Evolutionary conservation across 2,329 filamentous ascomycete genomes (phyloP), one percentile per base, ranked within the genome.

Genomic region (Myriosclerotinia curreyana): DNA sequence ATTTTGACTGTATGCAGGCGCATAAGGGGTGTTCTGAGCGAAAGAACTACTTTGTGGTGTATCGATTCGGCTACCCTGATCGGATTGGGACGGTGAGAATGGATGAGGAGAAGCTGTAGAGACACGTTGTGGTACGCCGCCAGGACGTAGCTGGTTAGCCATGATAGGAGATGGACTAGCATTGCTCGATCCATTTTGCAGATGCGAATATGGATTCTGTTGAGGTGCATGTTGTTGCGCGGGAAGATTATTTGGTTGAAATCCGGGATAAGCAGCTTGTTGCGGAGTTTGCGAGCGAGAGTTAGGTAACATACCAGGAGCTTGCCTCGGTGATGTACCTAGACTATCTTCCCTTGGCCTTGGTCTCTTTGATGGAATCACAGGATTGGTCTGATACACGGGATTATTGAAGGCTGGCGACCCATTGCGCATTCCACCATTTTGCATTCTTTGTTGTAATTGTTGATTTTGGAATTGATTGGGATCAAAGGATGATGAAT

Each of bases 251-350:
- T 83, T 84, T 66, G 82, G 83, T 74, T 88, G 90, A 76, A 88
- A 94, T 69, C 86, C 86, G 36, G 87, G 81, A 71, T 88, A 93
- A 60, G 83, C 83, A 60, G 38, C 49, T 74, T 94, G 91, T 72
- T 92, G 90, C 42, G 94, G 94, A 38, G 94, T 98, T 75, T 96
- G 93, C 71, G 94, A 94, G 77, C 94, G 91, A 77, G 94, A 96
- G 31, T 86, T 86, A 56, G 91, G 89, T 38, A 92, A 78, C 78
- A 90, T 90, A 69, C 85, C 86, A 6, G 88, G 84, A 64, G 88
- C 87, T 74, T 88, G 90, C 73, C 88, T 84, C 61, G 94, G 92
- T 40, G 92, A 96, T 75, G 90, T 88, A 70, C 87, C 88, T 73
- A 95, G 83, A 74, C 88, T 93, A 76, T 97, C 93, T 77, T 96